Conservation (phyloP, 2,329 filamentous ascomycete genomes). For the Chrysoporthe puriensis region DNA sequence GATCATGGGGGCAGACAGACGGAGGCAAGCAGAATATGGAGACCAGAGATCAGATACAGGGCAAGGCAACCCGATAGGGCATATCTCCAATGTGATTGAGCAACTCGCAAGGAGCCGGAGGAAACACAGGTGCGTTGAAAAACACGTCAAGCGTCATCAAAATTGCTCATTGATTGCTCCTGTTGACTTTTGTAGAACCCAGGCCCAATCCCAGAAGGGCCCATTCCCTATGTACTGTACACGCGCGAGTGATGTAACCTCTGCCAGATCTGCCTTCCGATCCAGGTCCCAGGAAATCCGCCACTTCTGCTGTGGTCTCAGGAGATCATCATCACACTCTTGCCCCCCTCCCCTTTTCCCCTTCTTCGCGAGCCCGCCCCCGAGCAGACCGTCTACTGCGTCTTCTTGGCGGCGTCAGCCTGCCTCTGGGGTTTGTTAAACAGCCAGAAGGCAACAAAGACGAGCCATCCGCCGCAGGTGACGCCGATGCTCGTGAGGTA, state of each 20-base stretch:
- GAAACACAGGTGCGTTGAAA: neutral
- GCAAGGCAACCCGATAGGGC: neutral
- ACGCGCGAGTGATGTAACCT: conserved; percentile 19
- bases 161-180: conserved; percentile 23
- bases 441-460: conserved; percentile 87
- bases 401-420: conserved; percentile 48
- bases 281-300: conserved; percentile 15
- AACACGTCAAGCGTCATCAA: neutral
- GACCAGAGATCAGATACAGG: neutral
- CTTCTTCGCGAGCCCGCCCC: neutral
- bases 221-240: conserved; percentile 25
- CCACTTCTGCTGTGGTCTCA: conserved; percentile 4
- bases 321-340: neutral
- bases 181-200: conserved; percentile 20
- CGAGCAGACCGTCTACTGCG: conserved; percentile 40
- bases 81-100: neutral
- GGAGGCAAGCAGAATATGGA: neutral
- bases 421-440: conserved; percentile 59
- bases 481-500: conserved; percentile 89
- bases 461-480: conserved; percentile 82
- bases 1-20: too few species aligned
- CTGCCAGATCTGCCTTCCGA: conserved; percentile 12
- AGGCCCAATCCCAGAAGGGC: conserved; percentile 10
- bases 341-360: neutral
- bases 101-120: neutral